These are phyloP conservation scores for Euphorbia pulcherrima DNA, from an alignment of 345 rosid genomes.

Conservation along the genomic window DNA sequence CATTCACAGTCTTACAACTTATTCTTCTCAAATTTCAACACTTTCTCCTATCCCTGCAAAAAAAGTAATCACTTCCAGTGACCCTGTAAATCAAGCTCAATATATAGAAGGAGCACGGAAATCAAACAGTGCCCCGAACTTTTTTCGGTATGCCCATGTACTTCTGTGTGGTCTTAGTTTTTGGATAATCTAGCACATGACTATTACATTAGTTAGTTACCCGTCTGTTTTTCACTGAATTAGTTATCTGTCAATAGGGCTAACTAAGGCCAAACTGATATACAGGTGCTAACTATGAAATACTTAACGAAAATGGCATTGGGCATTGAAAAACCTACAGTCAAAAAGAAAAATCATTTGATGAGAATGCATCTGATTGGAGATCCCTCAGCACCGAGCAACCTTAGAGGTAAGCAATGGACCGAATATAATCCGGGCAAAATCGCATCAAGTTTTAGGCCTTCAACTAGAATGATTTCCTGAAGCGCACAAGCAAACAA, in stretches of 20 bases:
- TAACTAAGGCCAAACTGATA: no score
- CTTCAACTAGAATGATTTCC: constrained; percentile 24
- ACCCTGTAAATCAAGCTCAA: background rate
- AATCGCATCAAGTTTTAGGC: constrained; percentile 34
- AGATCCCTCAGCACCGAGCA: constrained; percentile 40
- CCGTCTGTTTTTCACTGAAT: no score
- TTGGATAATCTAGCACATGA: no score
- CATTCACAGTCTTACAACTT: constrained; percentile 4
- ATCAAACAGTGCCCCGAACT: background rate
- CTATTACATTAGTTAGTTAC: no score
- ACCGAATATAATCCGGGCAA: constrained; percentile 32
- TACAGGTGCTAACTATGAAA: background rate
- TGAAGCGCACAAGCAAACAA: constrained; percentile 1
- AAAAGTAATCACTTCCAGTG: background rate
- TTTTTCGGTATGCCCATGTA: no score
- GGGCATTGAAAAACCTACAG: background rate
- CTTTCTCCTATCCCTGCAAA: background rate
- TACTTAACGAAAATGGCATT: background rate
- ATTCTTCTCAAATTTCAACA: background rate
- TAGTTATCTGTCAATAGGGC: no score
- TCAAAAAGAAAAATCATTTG: constrained; percentile 20
- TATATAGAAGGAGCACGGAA: background rate
- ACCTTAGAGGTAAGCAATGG: constrained; percentile 39
- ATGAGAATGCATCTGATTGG: constrained; percentile 46
- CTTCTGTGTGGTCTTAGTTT: no score